Conservation (phyloP, 1,139 yeast species). For the Magnusiomyces paraingens region DNA sequence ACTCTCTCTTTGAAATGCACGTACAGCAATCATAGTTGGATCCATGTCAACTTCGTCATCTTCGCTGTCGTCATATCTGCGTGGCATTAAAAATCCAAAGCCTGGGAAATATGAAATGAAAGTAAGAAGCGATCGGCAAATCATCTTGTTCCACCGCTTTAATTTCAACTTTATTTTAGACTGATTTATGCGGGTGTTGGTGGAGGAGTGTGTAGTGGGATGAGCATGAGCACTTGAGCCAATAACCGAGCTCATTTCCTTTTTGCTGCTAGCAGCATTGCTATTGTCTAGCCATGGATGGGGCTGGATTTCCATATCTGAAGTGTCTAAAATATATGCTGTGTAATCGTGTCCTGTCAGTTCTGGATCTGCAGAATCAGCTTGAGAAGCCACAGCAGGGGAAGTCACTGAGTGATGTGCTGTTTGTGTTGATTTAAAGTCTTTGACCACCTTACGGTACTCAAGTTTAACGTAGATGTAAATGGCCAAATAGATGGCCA, state of each 20-base stretch:
- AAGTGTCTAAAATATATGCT: background rate
- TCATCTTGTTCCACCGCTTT: background rate
- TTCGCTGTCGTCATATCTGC: background rate
- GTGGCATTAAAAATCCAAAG: constrained; percentile 23
- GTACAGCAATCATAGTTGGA: constrained; percentile 11
- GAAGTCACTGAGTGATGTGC: constrained; percentile 12
- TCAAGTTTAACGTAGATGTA: constrained; percentile 59
- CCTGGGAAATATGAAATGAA: constrained; percentile 27
- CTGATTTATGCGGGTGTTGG: background rate
- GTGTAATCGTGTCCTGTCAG: constrained; percentile 6
- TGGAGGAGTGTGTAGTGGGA: background rate
- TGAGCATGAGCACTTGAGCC: background rate
- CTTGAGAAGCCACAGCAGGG: background rate
- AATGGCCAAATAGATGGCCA: constrained; percentile 61
- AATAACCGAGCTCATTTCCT: background rate
- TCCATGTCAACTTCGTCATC: constrained; percentile 6
- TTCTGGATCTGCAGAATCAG: background rate
- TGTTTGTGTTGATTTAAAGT: constrained; percentile 25
- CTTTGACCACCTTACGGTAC: constrained; percentile 27
- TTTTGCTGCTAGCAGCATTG: constrained; percentile 3
- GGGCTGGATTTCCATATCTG: constrained; percentile 8
- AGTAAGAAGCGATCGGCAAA: constrained; percentile 13
- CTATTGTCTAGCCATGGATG: background rate
- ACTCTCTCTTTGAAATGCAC: constrained; percentile 50
- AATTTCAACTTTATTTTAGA: constrained; percentile 5